These are phyloP conservation scores for Phytophthora ramorum DNA, from an alignment of 352 stramenopile genomes.

Conservation along the genomic window DNA sequence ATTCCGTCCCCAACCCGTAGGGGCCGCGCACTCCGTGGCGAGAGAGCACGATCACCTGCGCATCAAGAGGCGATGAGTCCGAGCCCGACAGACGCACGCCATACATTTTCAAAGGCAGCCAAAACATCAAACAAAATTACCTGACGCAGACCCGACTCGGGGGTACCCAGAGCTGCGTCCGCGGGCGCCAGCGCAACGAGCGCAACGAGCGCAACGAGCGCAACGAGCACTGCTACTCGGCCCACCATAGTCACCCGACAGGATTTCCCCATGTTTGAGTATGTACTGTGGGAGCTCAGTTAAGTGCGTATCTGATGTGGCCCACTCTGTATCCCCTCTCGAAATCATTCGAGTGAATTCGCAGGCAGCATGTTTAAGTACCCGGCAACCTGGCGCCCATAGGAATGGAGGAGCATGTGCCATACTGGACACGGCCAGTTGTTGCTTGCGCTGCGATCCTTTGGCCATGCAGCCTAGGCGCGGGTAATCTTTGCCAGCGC, in stretches of 20 bases:
- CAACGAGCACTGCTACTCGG: slow-evolving; percentile 9
- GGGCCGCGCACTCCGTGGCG: slow-evolving; percentile 76
- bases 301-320: slow-evolving; percentile 17
- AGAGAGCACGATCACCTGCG: slow-evolving; percentile 71
- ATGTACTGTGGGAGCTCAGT: not conserved
- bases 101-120: slow-evolving; percentile 4
- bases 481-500: slow-evolving; percentile 4
- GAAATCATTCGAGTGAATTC: slow-evolving; percentile 6
- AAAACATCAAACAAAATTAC: slow-evolving; percentile 16
- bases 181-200: slow-evolving; percentile 4
- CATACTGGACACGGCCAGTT: slow-evolving; percentile 6
- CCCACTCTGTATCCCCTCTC: slow-evolving; percentile 22
- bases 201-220: slow-evolving; percentile 15
- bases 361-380: no score
- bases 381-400: no score
- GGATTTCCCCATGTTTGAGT: not conserved
- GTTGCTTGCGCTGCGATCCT: slow-evolving; percentile 3
- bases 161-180: slow-evolving; percentile 5
- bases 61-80: not conserved
- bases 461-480: slow-evolving; percentile 1
- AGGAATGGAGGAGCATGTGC: not conserved
- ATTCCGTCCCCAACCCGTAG: slow-evolving; percentile 70
- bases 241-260: slow-evolving; percentile 8
- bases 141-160: slow-evolving; percentile 39
- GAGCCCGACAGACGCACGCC: slow-evolving; percentile 20